phyloP scores from a whole-genome alignment of 106 monocot species.

The Allium fistulosum region DNA sequence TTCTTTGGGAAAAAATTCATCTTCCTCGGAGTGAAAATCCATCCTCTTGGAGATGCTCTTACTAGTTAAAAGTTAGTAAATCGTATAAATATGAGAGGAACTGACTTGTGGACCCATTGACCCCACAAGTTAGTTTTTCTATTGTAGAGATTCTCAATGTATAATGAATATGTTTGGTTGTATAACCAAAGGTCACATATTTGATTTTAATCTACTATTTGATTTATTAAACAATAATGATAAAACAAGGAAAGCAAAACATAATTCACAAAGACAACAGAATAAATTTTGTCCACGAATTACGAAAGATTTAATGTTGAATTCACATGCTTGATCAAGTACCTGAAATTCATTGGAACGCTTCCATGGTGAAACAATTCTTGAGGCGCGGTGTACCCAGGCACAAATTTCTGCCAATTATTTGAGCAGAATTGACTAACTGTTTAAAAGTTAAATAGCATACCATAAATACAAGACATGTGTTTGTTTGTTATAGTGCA shows the following conservation, averaged over 20 bases:
- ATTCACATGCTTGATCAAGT: constrained; percentile 1
- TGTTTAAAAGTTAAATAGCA: not conserved
- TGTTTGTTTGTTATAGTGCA: not conserved
- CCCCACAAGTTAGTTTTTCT: too few species aligned
- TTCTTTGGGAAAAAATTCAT: too few species aligned
- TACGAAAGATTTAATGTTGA: not conserved
- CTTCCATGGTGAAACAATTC: constrained; percentile 68
- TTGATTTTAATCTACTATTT: too few species aligned
- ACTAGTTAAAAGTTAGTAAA: too few species aligned
- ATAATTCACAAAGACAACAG: not conserved
- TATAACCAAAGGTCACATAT: too few species aligned
- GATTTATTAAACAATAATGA: not conserved
- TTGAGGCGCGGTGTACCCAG: constrained; percentile 75
- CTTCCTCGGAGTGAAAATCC: too few species aligned
- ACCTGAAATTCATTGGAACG: constrained; percentile 88
- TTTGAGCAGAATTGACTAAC: not conserved
- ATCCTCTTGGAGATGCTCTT: too few species aligned
- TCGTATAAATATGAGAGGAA: too few species aligned
- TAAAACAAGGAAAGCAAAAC: not conserved
- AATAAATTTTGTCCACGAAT: not conserved
- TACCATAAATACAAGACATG: not conserved
- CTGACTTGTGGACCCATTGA: too few species aligned
- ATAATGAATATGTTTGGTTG: too few species aligned
- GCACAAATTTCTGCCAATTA: constrained; percentile 59
- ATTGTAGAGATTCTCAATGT: too few species aligned